These are phyloP conservation scores for Ascochyta clinopodiicola DNA, from an alignment of 2,329 filamentous ascomycete genomes.

Conservation along the genomic window DNA sequence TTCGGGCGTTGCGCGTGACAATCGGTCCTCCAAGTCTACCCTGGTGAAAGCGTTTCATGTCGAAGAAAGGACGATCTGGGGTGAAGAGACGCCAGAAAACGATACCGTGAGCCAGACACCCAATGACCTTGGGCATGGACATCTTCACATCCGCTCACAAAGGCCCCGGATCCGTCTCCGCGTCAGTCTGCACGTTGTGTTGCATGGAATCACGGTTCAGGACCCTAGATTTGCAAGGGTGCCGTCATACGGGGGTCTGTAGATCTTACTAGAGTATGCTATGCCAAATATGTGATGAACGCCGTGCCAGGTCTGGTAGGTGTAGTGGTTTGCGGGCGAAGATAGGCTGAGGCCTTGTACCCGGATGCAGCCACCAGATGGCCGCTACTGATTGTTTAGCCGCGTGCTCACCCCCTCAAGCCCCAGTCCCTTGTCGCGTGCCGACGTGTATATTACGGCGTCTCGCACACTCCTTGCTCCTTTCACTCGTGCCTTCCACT, in stretches of 20 bases:
- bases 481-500: not conserved
- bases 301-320: not conserved
- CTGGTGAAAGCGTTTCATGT: not conserved
- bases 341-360: constrained; percentile 4
- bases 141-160: not conserved
- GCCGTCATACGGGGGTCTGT: not conserved
- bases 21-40: not conserved
- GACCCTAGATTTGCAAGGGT: not conserved
- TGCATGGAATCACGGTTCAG: not conserved
- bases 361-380: constrained; percentile 6
- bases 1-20: not conserved
- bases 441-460: constrained; percentile 3
- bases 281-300: not conserved
- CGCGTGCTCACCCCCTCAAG: not conserved
- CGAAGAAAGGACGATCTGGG: not conserved
- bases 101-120: not conserved
- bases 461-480: not conserved
- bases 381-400: constrained; percentile 4
- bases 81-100: no score
- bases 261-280: not conserved
- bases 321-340: not conserved
- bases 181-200: not conserved
- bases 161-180: not conserved
- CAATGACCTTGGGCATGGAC: not conserved
- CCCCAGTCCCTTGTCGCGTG: constrained; percentile 4